phyloP scores from a whole-genome alignment of 768 basidiomycete genomes.

The Kwoniella sp. region DNA sequence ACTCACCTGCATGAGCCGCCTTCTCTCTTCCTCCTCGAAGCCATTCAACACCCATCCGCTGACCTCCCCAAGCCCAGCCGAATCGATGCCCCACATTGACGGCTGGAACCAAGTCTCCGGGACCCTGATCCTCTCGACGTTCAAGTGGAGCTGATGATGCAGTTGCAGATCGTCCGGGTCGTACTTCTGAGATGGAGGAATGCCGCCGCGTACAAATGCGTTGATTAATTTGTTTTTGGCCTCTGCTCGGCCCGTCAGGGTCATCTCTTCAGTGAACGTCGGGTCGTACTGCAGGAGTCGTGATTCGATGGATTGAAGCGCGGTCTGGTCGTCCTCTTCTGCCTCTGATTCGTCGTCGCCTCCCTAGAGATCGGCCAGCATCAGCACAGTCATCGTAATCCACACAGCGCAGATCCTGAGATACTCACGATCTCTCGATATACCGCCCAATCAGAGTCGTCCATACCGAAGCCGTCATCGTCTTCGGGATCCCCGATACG shows the following conservation, averaged over 20 bases:
- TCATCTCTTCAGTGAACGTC: constrained; percentile 76
- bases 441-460: constrained; percentile 96
- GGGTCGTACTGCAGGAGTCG: constrained; percentile 83
- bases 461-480: constrained; percentile 90
- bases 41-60: constrained; percentile 77
- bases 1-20: constrained; percentile 72
- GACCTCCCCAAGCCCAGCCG: constrained; percentile 91
- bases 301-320: constrained; percentile 73
- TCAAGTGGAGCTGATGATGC: constrained; percentile 76
- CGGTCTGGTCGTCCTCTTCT: constrained; percentile 80
- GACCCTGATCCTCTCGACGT: constrained; percentile 84
- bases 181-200: constrained; percentile 59
- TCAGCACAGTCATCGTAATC: background rate
- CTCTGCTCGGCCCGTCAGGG: constrained; percentile 73
- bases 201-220: constrained; percentile 65
- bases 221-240: constrained; percentile 82
- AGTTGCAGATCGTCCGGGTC: constrained; percentile 61
- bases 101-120: constrained; percentile 93
- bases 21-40: constrained; percentile 70
- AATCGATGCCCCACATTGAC: constrained; percentile 90
- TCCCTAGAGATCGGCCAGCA: constrained; percentile 38
- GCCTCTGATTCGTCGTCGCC: constrained; percentile 68
- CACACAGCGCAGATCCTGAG: background rate
- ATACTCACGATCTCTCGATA: constrained; percentile 92
- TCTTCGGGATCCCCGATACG: background rate